Evolutionary conservation across 306 rosid genomes (phyloP).

Genomic region (Crotalaria pallida): DNA sequence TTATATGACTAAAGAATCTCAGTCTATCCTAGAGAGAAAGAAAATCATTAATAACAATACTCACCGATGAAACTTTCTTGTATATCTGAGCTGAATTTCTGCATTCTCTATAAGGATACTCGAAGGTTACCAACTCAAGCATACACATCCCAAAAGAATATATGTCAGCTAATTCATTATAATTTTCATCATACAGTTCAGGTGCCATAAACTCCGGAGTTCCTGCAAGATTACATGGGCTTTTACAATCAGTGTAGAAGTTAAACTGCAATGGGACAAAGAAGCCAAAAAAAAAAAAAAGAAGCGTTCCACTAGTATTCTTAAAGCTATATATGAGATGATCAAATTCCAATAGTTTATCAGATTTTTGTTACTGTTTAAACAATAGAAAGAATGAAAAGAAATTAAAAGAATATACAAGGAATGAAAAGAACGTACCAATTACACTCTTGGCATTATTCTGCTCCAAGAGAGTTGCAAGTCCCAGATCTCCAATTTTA

Average conservation of each 20-base stretch:
- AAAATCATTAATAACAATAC: background rate
- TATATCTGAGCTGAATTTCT: constrained; percentile 32
- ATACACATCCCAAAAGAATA: constrained; percentile 48
- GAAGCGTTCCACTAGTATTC: background rate
- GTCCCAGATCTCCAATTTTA: constrained; percentile 50
- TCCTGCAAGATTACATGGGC: constrained; percentile 17
- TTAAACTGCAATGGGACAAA: background rate
- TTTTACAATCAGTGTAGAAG: background rate
- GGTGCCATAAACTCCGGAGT: constrained; percentile 63
- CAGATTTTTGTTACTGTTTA: background rate
- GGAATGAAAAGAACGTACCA: constrained; percentile 10
- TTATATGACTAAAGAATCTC: background rate
- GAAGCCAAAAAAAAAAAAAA: background rate
- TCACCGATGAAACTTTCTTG: constrained; percentile 36
- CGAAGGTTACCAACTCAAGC: constrained; percentile 34
- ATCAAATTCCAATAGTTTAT: background rate
- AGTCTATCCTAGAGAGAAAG: background rate
- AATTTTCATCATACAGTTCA: constrained; percentile 46
- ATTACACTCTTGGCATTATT: constrained; percentile 35
- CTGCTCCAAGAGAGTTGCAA: constrained; percentile 39
- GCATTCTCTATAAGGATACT: constrained; percentile 33
- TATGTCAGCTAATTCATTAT: constrained; percentile 46
- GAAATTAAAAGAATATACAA: background rate
- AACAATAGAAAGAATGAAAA: background rate
- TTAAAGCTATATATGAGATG: background rate